Conservation (phyloP, 805 yeast species). For the Candida dendrica region DNA sequence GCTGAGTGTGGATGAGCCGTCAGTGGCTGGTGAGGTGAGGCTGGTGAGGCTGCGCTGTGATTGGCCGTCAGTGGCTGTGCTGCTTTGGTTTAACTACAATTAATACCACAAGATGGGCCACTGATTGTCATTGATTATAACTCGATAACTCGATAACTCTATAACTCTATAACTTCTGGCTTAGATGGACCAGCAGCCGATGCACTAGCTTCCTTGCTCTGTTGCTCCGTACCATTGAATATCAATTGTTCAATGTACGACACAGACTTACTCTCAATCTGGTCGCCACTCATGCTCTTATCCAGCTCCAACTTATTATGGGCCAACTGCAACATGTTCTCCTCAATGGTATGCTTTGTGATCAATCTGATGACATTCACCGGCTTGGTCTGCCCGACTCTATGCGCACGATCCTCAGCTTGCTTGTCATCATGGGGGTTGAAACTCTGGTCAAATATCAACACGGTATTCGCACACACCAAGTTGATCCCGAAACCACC, state of each 20-base stretch:
- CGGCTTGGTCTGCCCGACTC: constrained; percentile 88
- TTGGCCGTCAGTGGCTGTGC: too few species aligned
- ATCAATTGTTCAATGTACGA: constrained; percentile 33
- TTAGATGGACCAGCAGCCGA: too few species aligned
- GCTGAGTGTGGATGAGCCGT: too few species aligned
- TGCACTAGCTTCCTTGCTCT: neutral
- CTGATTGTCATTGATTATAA: too few species aligned
- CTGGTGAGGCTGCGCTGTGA: too few species aligned
- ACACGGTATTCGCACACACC: constrained; percentile 89
- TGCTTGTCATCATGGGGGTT: constrained; percentile 98
- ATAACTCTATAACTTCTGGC: neutral
- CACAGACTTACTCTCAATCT: constrained; percentile 18
- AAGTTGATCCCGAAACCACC: constrained; percentile 98
- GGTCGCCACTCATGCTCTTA: constrained; percentile 24
- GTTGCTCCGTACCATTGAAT: constrained; percentile 22
- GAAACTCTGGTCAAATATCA: constrained; percentile 88
- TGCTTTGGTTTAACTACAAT: too few species aligned
- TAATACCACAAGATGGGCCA: too few species aligned
- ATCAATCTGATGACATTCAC: constrained; percentile 76
- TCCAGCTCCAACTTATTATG: constrained; percentile 88
- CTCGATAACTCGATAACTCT: too few species aligned
- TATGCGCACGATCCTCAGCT: constrained; percentile 97
- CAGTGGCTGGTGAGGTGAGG: too few species aligned
- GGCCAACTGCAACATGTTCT: constrained; percentile 78
- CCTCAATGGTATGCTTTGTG: constrained; percentile 74